Percentiles rank a stretch among this genome's conserved stretches.
Evolutionary conservation across 2,329 filamentous ascomycete genomes (phyloP).

Genomic region (Nemania sp.): DNA sequence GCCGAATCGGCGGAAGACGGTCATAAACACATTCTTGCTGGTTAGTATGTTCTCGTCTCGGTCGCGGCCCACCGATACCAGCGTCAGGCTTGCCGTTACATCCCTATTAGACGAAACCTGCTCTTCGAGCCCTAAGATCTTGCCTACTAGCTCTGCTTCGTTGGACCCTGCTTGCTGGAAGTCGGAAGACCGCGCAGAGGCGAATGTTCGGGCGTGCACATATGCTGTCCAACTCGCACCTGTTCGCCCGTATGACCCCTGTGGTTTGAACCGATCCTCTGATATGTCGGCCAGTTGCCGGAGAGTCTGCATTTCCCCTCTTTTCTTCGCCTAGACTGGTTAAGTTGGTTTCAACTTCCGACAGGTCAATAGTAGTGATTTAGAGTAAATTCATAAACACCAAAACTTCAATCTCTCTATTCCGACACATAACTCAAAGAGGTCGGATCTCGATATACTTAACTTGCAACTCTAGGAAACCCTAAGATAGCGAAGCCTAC

Average conservation of each 20-base stretch:
- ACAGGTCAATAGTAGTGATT: not conserved
- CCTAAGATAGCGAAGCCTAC: not conserved
- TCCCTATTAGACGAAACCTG: constrained; percentile 11
- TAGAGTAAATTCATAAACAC: not conserved
- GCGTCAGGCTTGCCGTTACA: constrained; percentile 25
- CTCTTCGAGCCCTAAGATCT: constrained; percentile 9
- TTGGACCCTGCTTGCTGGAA: constrained; percentile 12
- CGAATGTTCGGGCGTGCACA: constrained; percentile 14
- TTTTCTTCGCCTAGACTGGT: not conserved
- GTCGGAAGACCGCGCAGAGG: not conserved
- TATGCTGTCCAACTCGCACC: not conserved
- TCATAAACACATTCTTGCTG: constrained; percentile 22
- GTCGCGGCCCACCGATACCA: constrained; percentile 28
- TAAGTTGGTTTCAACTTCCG: not conserved
- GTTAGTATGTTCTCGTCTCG: constrained; percentile 29
- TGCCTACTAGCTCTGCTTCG: constrained; percentile 8
- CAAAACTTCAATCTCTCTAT: not conserved
- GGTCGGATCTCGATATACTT: not conserved
- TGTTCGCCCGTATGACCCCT: not conserved
- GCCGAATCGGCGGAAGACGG: constrained; percentile 20
- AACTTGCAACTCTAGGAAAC: not conserved
- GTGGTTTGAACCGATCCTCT: constrained; percentile 23
- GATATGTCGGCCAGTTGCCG: constrained; percentile 33
- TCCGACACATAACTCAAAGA: not conserved
- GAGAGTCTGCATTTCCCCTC: constrained; percentile 29